Evolutionary conservation across 2,329 filamentous ascomycete genomes (phyloP).

Genomic region (Dendrostoma leiphaemia): DNA sequence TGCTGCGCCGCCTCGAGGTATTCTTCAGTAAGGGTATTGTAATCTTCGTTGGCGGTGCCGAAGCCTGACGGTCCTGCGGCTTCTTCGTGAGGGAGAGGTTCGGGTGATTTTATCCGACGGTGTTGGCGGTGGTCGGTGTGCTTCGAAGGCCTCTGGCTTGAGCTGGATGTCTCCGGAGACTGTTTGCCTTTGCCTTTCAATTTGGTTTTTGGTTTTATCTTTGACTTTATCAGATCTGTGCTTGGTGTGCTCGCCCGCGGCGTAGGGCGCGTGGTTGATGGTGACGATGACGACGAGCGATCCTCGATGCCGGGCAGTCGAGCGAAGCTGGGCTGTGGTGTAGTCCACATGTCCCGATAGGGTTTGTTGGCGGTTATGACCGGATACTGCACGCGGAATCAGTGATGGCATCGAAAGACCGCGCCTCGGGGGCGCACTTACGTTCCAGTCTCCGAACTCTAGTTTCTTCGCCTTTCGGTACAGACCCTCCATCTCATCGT

Average conservation of each 20-base stretch:
- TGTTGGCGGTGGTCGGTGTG: conserved; percentile 10
- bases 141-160: background rate
- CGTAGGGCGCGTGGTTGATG: background rate
- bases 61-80: conserved; percentile 26
- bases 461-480: conserved; percentile 70
- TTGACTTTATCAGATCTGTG: conserved; percentile 26
- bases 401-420: conserved; percentile 36
- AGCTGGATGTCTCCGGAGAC: conserved; percentile 18
- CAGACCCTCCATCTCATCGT: conserved; percentile 68
- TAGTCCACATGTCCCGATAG: conserved; percentile 61
- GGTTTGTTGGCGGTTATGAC: conserved; percentile 82
- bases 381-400: conserved; percentile 59
- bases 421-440: conserved; percentile 45
- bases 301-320: conserved; percentile 43
- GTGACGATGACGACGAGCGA: conserved; percentile 20
- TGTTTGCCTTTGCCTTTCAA: conserved; percentile 31
- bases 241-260: conserved; percentile 21
- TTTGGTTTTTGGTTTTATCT: conserved; percentile 22
- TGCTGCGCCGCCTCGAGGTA: conserved; percentile 24
- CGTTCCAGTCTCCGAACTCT: conserved; percentile 91
- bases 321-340: conserved; percentile 20
- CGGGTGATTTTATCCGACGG: conserved; percentile 5
- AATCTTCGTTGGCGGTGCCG: conserved; percentile 19
- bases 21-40: conserved; percentile 18
- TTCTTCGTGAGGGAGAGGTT: conserved; percentile 24